Percentiles rank a stretch among this genome's conserved stretches.
Evolutionary conservation across 352 stramenopile genomes (phyloP).

Genomic region (Phytophthora uliginosa): DNA sequence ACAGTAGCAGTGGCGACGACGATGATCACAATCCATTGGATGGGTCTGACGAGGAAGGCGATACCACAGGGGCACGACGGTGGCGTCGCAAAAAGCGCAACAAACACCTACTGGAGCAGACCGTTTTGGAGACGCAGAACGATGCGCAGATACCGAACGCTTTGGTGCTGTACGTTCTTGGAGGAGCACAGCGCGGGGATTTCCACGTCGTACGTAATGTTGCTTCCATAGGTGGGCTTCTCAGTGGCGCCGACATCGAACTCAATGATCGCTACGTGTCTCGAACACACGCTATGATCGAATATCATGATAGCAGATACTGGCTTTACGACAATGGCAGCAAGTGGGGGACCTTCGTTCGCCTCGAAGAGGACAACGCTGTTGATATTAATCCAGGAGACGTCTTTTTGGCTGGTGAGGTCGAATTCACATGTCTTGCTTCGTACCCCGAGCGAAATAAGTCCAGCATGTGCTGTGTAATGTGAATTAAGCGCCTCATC

Average conservation of each 20-base stretch:
- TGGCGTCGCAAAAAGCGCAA: conserved; percentile 87
- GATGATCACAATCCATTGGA: conserved; percentile 17
- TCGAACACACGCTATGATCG: conserved; percentile 66
- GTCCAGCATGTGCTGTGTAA: conserved; percentile 63
- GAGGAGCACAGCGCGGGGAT: conserved; percentile 75
- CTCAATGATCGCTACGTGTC: conserved; percentile 80
- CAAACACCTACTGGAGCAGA: conserved; percentile 71
- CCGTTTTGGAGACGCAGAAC: conserved; percentile 60
- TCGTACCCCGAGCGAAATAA: conserved; percentile 73
- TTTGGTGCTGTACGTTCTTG: conserved; percentile 85
- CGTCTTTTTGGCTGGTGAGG: conserved; percentile 73
- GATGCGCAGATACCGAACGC: conserved; percentile 62
- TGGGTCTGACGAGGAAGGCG: conserved; percentile 14
- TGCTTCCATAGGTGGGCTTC: conserved; percentile 58
- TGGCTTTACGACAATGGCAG: conserved; percentile 81
- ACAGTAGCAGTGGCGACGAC: conserved; percentile 20
- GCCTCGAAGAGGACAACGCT: conserved; percentile 73
- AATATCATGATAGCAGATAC: conserved; percentile 77
- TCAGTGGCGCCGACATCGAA: conserved; percentile 74
- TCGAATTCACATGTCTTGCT: conserved; percentile 82
- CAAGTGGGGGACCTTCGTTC: conserved; percentile 82
- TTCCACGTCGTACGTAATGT: conserved; percentile 82
- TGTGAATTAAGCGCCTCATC: conserved; percentile 31
- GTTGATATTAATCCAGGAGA: conserved; percentile 76
- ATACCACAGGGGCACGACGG: conserved; percentile 41